Evolutionary conservation across 441 rosid species (phyloP), one percentile per base, ranked within the genome.

Genomic region (Bocquillonia castaneifolia): DNA sequence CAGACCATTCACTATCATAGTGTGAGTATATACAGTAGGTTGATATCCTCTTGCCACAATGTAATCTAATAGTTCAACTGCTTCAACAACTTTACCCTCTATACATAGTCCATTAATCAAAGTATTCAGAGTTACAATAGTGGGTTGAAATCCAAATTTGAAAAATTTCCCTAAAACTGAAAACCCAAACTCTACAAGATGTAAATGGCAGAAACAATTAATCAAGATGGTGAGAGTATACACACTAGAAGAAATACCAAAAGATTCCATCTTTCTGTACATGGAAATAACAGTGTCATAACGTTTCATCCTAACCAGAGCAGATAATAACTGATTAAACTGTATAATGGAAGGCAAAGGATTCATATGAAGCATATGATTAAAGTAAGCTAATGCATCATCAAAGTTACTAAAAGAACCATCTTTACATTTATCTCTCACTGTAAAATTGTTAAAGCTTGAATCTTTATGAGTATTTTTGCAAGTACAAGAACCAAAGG

Each of bases 101-200:
- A 47, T 68, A 55, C 78, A 77, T 25, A 80, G 54, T 0, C 81
- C 75, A 7, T 72, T 54, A 55, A 80, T 67, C 0, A 77, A 56
- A 39, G 77, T 74, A 31, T 63, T 74, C 37, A 80, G 74, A 0
- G 79, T 69, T 42, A 77, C 63, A 52, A 72, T 53, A 52, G 54
- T 50, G 3, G 79, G 69, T 4, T 61, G 8, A 1, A 59, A 44
- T 8, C 74, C 74, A 13, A 72, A 50, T 17, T 80, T 74, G 29
- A 72, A 29, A 69, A 66, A 70, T 53, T 63, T 77, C 9, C 75
- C 83, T 10, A 74, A 74, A 29, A 73, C 12, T 22, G 72, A 78
- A 66, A 14, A 76, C 44, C 28, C 80, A 67, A 6, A 68, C 60
- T 39, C 74, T 50, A 64, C 59, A 57, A 0, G 59, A 17, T 55